phyloP scores from a whole-genome alignment of 176 grass and related monocot species.

The Ensete ventricosum region DNA sequence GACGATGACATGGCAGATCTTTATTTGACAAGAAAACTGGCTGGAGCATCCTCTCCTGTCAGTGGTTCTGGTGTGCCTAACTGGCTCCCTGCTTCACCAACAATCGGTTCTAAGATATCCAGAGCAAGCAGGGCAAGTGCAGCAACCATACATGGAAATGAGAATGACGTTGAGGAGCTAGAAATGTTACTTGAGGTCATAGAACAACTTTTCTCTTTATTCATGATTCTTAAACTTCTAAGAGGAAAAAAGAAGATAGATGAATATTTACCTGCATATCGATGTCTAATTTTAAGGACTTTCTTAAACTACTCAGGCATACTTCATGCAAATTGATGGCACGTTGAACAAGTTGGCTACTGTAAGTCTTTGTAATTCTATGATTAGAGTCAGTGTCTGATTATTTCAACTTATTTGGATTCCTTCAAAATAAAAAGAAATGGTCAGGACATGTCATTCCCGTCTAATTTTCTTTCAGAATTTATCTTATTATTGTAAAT shows the following conservation, averaged over 20 bases:
- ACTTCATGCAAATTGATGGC: constrained; percentile 99
- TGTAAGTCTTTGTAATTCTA: constrained; percentile 35
- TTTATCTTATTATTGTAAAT: background rate
- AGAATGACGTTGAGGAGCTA: constrained; percentile 99
- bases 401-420: background rate
- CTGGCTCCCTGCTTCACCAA: constrained; percentile 82
- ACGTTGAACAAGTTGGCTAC: constrained; percentile 92
- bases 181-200: constrained; percentile 96
- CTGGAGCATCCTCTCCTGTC: constrained; percentile 63
- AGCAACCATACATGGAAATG: constrained; percentile 92
- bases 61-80: constrained; percentile 76
- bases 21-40: constrained; percentile 98
- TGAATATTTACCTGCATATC: background rate
- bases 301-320: constrained; percentile 57
- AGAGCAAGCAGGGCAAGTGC: constrained; percentile 90
- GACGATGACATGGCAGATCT: constrained; percentile 99
- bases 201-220: background rate
- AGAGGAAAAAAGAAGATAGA: background rate
- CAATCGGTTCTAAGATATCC: constrained; percentile 92
- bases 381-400: background rate
- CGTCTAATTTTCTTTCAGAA: background rate
- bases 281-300: background rate
- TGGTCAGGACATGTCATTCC: background rate
- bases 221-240: background rate
- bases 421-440: background rate